These are phyloP conservation scores for Fusarium sp. DNA, from an alignment of 2,329 filamentous ascomycete genomes.

Conservation along the genomic window DNA sequence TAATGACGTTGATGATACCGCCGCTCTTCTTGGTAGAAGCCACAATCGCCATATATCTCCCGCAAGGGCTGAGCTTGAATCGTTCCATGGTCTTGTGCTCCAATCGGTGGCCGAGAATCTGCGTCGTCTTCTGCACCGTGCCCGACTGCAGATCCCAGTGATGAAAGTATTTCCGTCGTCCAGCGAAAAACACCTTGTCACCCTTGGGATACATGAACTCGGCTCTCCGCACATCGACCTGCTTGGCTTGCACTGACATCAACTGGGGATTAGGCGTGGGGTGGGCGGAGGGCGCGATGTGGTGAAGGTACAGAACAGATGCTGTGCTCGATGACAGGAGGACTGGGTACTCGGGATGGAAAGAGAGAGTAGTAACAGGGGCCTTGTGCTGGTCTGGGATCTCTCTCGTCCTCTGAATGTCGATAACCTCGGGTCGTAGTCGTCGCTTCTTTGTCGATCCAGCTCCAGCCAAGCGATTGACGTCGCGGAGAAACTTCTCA, in stretches of 20 bases:
- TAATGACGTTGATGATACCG: constrained; percentile 87
- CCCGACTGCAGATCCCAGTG: constrained; percentile 91
- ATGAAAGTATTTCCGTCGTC: constrained; percentile 91
- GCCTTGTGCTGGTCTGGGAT: constrained; percentile 83
- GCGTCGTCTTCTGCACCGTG: constrained; percentile 82
- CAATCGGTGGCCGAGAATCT: constrained; percentile 79
- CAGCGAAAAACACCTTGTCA: constrained; percentile 87
- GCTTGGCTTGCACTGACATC: constrained; percentile 88
- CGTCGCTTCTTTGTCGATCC: constrained; percentile 72
- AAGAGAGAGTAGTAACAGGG: constrained; percentile 84
- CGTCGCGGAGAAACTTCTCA: constrained; percentile 82
- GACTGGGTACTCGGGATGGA: constrained; percentile 90
- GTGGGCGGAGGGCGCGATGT: constrained; percentile 81
- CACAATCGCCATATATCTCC: constrained; percentile 85
- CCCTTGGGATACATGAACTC: constrained; percentile 80
- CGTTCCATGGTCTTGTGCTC: constrained; percentile 93
- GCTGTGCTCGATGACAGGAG: constrained; percentile 90
- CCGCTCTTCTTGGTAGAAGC: constrained; percentile 87
- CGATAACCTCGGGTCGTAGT: constrained; percentile 86
- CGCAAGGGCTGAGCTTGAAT: constrained; percentile 89
- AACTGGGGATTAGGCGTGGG: constrained; percentile 88
- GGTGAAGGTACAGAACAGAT: constrained; percentile 88
- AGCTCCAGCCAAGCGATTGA: constrained; percentile 72
- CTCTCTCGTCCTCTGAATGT: constrained; percentile 90
- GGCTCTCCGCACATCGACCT: constrained; percentile 86